A percentile compares a stretch with the other conserved stretches of the same genome.
These are phyloP conservation scores for Coemansia sp. DNA, from an alignment of 192 early-diverging fungal genomes.

Conservation along the genomic window DNA sequence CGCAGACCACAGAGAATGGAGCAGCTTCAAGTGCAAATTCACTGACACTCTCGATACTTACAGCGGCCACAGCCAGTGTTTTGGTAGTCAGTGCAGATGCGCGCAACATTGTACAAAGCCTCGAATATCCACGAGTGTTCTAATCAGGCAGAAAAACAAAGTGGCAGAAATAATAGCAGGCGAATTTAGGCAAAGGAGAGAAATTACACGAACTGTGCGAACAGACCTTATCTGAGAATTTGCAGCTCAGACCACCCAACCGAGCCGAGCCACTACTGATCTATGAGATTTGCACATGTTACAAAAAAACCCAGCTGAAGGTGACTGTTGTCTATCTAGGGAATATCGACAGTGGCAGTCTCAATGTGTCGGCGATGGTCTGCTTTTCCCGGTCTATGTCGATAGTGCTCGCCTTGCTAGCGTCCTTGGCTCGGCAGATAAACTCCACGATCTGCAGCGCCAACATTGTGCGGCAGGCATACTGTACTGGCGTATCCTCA, in stretches of 20 bases:
- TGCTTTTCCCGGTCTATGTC: conserved; percentile 29
- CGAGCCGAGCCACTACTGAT: neutral
- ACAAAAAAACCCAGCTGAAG: neutral
- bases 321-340: neutral
- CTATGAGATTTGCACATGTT: neutral
- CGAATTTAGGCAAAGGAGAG: neutral
- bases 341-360: conserved; percentile 29
- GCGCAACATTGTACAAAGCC: conserved; percentile 21
- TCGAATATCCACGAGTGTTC: neutral
- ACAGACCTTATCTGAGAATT: neutral
- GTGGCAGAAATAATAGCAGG: neutral
- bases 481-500: conserved; percentile 53
- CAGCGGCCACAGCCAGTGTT: neutral
- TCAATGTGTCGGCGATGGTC: conserved; percentile 28
- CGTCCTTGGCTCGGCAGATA: conserved; percentile 8
- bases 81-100: conserved; percentile 17
- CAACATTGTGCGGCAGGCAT: conserved; percentile 47
- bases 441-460: conserved; percentile 52
- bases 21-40: neutral
- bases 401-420: neutral
- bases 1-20: neutral
- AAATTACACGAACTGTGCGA: too few species aligned
- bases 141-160: neutral
- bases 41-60: neutral
- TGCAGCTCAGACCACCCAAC: neutral